Base-by-base conservation (phyloP, 306 rosid genomes). In the Prunus fruticosa region DNA sequence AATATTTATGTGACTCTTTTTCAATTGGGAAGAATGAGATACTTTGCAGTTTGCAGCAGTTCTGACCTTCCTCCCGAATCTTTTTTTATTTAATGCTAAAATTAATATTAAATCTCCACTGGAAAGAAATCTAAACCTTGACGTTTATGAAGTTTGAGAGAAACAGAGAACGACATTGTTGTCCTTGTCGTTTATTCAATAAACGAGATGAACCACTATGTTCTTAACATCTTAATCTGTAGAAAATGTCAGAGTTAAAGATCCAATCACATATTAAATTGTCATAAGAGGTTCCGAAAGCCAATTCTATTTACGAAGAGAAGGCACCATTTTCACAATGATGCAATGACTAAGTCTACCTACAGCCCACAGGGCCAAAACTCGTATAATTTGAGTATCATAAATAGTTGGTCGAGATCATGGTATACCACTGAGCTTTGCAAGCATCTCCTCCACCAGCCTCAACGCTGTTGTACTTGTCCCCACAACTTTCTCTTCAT, bases 381-480 rank as follows among this genome's bases (percentile, higher is more conserved):
- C 45, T 69, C 2, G 13, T 19, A 67, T 58, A 47, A 38, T 38
- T 7, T 38, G 43, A 38, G 1, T 1, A 38, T 38, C 43, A 38
- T 38, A 38, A 38, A 38, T 38, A 38, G 43, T 20, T 10, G 62
- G 62, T 56, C 62, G 28, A 5, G 49, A 43, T 25, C 45, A 58
- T 10, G 3, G 7, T 11, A 6, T 25, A 10, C 57, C 75, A 73
- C 84, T 79, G 71, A 93, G 91, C 82, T 87, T 93, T 27, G 96
- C 91, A 75, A 93, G 88, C 94, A 89, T 91, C 76, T 91, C 90
- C 81, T 89, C 95, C 19, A 91, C 91, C 83, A 87, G 68, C 70
- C 85, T 86, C 67, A 84, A 76, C 14, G 87, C 87, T 38, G 83
- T 85, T 47, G 85, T 69, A 34, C 82, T 86, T 57, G 84, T 71